Evolutionary conservation across 805 yeast species (phyloP).

Genomic region (Ogataea pini): DNA sequence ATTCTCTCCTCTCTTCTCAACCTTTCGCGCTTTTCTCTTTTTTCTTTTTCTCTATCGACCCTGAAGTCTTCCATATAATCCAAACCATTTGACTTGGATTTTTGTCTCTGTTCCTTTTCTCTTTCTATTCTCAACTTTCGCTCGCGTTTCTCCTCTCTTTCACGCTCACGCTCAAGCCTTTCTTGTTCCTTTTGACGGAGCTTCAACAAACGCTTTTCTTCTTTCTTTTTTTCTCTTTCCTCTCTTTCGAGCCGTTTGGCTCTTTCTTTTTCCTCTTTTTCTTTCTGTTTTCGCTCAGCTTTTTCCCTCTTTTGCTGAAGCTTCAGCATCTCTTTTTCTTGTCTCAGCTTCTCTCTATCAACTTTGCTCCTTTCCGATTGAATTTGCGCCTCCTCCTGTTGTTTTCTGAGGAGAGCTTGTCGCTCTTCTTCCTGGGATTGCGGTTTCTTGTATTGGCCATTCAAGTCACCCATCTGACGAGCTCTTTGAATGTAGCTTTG

Average conservation of each 20-base stretch:
- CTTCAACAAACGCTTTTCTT: slow-evolving; percentile 24
- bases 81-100: slow-evolving; percentile 14
- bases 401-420: slow-evolving; percentile 9
- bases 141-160: slow-evolving; percentile 22
- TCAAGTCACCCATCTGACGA: slow-evolving; percentile 60
- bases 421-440: slow-evolving; percentile 24
- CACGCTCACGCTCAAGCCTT: slow-evolving; percentile 24
- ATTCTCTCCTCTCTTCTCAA: slow-evolving; percentile 24
- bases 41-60: slow-evolving; percentile 19
- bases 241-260: slow-evolving; percentile 24
- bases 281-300: slow-evolving; percentile 23
- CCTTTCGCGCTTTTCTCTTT: slow-evolving; percentile 18
- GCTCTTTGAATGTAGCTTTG: slow-evolving; percentile 82
- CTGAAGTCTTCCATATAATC: slow-evolving; percentile 20
- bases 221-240: slow-evolving; percentile 28
- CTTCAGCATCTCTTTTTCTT: slow-evolving; percentile 26
- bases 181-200: slow-evolving; percentile 27
- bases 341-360: slow-evolving; percentile 22
- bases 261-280: slow-evolving; percentile 24
- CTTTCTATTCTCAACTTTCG: slow-evolving; percentile 18
- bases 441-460: slow-evolving; percentile 28
- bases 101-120: slow-evolving; percentile 21
- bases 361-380: slow-evolving; percentile 18
- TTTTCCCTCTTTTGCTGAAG: slow-evolving; percentile 22
- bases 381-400: slow-evolving; percentile 13